Evolutionary conservation across 768 basidiomycete species (phyloP).

Genomic region (Boletales sp.): DNA sequence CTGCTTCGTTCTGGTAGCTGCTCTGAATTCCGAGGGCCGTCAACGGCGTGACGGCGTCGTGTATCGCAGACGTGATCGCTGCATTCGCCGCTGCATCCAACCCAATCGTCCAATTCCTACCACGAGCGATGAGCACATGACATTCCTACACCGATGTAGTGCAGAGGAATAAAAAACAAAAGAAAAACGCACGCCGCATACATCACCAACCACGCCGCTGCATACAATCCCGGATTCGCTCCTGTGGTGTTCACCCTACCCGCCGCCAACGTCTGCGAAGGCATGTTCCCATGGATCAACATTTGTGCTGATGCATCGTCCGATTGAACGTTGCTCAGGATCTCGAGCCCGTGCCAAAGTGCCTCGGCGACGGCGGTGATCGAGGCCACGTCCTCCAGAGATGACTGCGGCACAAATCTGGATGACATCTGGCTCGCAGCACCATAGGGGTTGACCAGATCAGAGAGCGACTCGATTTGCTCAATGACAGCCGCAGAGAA

Average conservation of each 20-base stretch:
- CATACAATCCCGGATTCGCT: conserved; percentile 17
- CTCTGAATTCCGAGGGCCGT: conserved; percentile 12
- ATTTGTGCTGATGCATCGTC: neutral
- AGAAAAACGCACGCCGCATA: too few relatives aligned
- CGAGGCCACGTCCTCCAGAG: conserved; percentile 4
- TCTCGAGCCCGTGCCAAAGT: conserved; percentile 18
- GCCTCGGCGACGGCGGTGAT: conserved; percentile 12
- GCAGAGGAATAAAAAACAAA: too few relatives aligned
- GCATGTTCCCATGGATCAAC: conserved; percentile 8
- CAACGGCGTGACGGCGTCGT: conserved; percentile 10
- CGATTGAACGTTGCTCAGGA: neutral
- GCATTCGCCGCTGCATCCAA: neutral
- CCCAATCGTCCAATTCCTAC: conserved; percentile 16
- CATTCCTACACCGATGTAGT: neutral
- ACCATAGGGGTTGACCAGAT: conserved; percentile 10
- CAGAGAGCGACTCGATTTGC: conserved; percentile 11
- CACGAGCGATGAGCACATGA: neutral
- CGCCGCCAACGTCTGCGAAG: neutral
- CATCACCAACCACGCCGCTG: conserved; percentile 2
- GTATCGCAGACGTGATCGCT: conserved; percentile 5
- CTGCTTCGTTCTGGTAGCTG: conserved; percentile 25
- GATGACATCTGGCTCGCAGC: conserved; percentile 12
- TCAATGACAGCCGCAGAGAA: conserved; percentile 6
- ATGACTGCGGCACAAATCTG: conserved; percentile 15
- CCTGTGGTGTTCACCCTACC: conserved; percentile 5